phyloP scores from a whole-genome alignment of 306 rosid genomes.

The Ziziphus jujuba region DNA sequence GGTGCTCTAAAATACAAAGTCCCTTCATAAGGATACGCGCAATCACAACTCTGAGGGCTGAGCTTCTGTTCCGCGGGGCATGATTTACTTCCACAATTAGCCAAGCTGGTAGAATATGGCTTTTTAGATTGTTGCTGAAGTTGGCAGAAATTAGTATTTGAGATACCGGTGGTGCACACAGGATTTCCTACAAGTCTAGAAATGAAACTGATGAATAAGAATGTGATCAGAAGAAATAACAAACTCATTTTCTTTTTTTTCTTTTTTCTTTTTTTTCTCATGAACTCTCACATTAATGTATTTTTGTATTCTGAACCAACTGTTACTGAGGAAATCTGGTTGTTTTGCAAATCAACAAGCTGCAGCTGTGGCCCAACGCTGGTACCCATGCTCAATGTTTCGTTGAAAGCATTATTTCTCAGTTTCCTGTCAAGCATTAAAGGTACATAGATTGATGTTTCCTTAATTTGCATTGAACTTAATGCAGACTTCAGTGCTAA shows the following conservation, averaged over 20 bases:
- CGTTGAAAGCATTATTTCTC: slow-evolving; percentile 58
- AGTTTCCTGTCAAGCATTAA: slow-evolving; percentile 57
- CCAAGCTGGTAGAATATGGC: slow-evolving; percentile 71
- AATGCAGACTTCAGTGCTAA: slow-evolving; percentile 5
- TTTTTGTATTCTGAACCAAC: slow-evolving; percentile 49
- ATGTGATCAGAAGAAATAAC: slow-evolving; percentile 5
- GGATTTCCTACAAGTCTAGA: slow-evolving; percentile 85
- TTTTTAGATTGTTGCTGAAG: slow-evolving; percentile 43
- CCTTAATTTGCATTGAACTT: neutral
- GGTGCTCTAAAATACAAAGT: slow-evolving; percentile 80
- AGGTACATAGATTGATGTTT: slow-evolving; percentile 11
- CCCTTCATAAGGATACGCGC: slow-evolving; percentile 84
- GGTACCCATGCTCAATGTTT: slow-evolving; percentile 65
- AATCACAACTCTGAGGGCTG: slow-evolving; percentile 89
- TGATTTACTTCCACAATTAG: slow-evolving; percentile 50
- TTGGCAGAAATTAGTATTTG: slow-evolving; percentile 56
- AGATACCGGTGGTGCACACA: slow-evolving; percentile 46
- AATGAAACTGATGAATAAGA: slow-evolving; percentile 24
- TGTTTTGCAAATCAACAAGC: slow-evolving; percentile 83
- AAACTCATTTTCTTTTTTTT: neutral
- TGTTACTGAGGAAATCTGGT: slow-evolving; percentile 54
- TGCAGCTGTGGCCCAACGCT: slow-evolving; percentile 56
- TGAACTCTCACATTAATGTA: slow-evolving; percentile 59
- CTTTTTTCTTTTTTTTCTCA: neutral
- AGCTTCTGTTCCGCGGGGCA: slow-evolving; percentile 64